Percentiles rank a stretch among this genome's conserved stretches.
Conservation (phyloP, 1,284 basidiomycete species). For the Trichosporon faecale region DNA sequence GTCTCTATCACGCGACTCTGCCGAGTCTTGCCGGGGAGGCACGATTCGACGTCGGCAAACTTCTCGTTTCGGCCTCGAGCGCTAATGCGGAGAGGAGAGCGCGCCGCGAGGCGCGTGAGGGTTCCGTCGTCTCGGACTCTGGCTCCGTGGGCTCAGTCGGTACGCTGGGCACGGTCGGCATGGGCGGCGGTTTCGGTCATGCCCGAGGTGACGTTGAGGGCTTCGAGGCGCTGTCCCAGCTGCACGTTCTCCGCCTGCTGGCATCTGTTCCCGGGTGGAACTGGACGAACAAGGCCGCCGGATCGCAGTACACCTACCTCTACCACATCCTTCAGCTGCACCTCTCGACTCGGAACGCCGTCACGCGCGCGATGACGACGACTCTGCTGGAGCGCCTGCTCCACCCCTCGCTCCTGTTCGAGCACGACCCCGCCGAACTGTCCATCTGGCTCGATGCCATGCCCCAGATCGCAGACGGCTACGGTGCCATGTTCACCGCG, state of each 20-base stretch:
- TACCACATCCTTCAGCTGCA: conserved; percentile 67
- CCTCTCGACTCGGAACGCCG: conserved; percentile 56
- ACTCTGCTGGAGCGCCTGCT: conserved; percentile 64
- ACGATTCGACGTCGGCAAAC: conserved; percentile 79
- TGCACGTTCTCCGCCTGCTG: conserved; percentile 74
- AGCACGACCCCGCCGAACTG: conserved; percentile 72
- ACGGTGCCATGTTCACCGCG: conserved; percentile 57
- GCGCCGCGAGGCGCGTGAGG: conserved; percentile 43
- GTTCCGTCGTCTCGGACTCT: conserved; percentile 47
- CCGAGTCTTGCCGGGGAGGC: conserved; percentile 71
- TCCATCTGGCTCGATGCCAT: conserved; percentile 67
- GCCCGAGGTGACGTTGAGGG: conserved; percentile 53
- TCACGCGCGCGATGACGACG: conserved; percentile 60
- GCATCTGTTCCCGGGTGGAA: conserved; percentile 70
- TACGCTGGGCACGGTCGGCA: conserved; percentile 48
- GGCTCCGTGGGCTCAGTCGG: conserved; percentile 48
- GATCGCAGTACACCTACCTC: conserved; percentile 56
- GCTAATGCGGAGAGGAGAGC: conserved; percentile 46
- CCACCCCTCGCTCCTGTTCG: conserved; percentile 70
- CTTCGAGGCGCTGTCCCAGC: conserved; percentile 63
- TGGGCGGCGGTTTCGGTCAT: conserved; percentile 53
- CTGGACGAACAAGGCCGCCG: conserved; percentile 66
- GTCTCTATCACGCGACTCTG: conserved; percentile 75
- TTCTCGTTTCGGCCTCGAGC: conserved; percentile 60
- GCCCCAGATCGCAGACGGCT: conserved; percentile 54